Evolutionary conservation across 768 basidiomycete species (phyloP).

Genomic region (Lentinula raphanica): DNA sequence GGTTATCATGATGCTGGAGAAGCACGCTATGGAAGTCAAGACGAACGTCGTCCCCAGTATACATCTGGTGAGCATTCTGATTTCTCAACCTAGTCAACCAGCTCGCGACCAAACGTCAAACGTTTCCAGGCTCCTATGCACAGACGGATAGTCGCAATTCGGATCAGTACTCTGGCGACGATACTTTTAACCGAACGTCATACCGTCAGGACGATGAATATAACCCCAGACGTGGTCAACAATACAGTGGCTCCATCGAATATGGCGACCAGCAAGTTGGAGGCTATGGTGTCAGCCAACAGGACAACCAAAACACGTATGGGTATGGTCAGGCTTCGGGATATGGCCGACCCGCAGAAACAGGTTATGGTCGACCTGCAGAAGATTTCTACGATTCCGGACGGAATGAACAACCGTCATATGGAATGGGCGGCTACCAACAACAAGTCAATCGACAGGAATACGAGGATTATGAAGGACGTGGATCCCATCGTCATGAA

Average conservation of each 20-base stretch:
- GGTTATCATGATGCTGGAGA: slow-evolving; percentile 1
- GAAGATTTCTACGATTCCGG: not conserved
- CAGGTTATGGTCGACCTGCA: not conserved
- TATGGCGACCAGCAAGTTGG: not conserved
- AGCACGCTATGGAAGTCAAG: not conserved
- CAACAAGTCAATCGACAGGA: not conserved
- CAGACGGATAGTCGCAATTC: not conserved
- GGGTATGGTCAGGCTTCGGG: not conserved
- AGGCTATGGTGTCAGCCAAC: not conserved
- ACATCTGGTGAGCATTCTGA: not conserved
- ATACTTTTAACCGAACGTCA: not conserved
- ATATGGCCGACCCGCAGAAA: not conserved
- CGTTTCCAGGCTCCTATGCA: not conserved
- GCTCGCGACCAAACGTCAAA: not conserved
- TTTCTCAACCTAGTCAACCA: too few species aligned
- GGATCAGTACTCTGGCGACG: not conserved
- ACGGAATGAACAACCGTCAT: not conserved
- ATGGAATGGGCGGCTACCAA: not conserved
- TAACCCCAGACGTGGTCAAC: slow-evolving; percentile 1
- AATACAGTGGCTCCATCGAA: not conserved
- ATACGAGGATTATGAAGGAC: not conserved
- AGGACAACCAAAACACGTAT: not conserved
- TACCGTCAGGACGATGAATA: not conserved
- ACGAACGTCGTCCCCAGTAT: slow-evolving; percentile 6
- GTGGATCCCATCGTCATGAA: not conserved